Percentiles rank a stretch among this genome's conserved stretches.
phyloP scores from a whole-genome alignment of 2,329 filamentous ascomycete genomes.

The Polytolypa hystricis region DNA sequence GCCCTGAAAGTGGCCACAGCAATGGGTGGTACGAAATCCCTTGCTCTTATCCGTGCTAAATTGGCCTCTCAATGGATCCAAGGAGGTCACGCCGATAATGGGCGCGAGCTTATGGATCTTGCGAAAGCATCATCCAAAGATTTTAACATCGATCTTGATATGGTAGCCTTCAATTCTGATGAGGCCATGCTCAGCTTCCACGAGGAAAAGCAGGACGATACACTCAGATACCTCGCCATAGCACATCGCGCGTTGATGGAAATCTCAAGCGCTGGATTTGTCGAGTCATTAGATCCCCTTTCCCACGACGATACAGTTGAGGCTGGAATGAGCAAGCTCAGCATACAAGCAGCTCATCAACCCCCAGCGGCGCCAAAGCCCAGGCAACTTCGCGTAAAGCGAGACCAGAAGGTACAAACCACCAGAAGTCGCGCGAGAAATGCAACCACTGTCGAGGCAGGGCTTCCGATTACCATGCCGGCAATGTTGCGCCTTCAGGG shows the following conservation, averaged over 20 bases:
- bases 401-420: neutral
- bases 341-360: conserved; percentile 21
- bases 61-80: conserved; percentile 39
- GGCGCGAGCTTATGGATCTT: conserved; percentile 46
- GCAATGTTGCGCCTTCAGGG: conserved; percentile 35
- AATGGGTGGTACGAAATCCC: conserved; percentile 50
- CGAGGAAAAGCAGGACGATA: conserved; percentile 36
- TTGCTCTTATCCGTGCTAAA: conserved; percentile 37
- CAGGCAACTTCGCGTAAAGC: conserved; percentile 2
- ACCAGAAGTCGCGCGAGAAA: conserved; percentile 4
- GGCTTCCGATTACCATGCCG: conserved; percentile 19
- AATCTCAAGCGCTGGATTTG: conserved; percentile 27
- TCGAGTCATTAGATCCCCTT: conserved; percentile 19
- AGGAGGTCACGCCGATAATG: conserved; percentile 40
- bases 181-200: conserved; percentile 32
- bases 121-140: conserved; percentile 45
- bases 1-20: conserved; percentile 64
- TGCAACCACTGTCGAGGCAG: conserved; percentile 18
- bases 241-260: conserved; percentile 36
- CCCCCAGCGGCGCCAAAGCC: conserved; percentile 7
- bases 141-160: conserved; percentile 40
- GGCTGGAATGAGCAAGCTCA: conserved; percentile 33
- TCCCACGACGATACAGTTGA: conserved; percentile 26
- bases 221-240: conserved; percentile 36
- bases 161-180: conserved; percentile 38